Conservation (phyloP, 2,329 filamentous ascomycete genomes). For the Alternaria metachromatica region DNA sequence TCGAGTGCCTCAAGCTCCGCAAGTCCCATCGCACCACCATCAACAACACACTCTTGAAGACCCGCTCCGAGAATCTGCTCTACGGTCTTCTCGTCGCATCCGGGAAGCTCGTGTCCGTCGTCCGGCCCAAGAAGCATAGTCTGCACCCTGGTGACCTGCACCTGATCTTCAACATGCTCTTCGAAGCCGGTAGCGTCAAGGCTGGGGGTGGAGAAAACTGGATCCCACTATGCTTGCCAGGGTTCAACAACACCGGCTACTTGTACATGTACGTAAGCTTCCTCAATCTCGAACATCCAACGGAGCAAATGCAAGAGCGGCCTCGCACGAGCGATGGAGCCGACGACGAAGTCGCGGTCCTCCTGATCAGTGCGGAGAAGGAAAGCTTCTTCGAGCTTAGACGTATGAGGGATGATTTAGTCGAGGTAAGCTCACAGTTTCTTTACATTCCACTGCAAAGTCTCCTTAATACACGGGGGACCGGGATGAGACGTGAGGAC, state of each 20-base stretch:
- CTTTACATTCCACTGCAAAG: constrained; percentile 14
- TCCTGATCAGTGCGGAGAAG: constrained; percentile 90
- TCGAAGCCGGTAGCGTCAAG: constrained; percentile 90
- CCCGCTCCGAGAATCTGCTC: constrained; percentile 77
- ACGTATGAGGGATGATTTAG: constrained; percentile 68
- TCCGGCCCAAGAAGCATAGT: constrained; percentile 91
- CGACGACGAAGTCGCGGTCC: constrained; percentile 82
- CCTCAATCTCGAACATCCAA: constrained; percentile 66
- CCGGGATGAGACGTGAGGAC: background rate
- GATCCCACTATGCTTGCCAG: constrained; percentile 94
- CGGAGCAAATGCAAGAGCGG: constrained; percentile 52
- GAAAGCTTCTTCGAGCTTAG: constrained; percentile 93
- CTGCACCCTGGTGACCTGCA: constrained; percentile 95
- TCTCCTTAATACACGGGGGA: constrained; percentile 16
- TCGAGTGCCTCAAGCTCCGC: constrained; percentile 91
- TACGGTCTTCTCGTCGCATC: constrained; percentile 95
- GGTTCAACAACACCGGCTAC: constrained; percentile 96
- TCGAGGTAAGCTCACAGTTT: constrained; percentile 54
- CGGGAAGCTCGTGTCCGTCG: constrained; percentile 90
- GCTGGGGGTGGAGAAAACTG: constrained; percentile 95
- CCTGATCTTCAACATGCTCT: constrained; percentile 99
- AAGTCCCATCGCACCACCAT: constrained; percentile 87
- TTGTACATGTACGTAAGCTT: constrained; percentile 99
- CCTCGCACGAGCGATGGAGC: constrained; percentile 44
- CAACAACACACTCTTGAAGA: constrained; percentile 84